Evolutionary conservation across 2,329 filamentous ascomycete species (phyloP), one percentile per base, ranked within the genome.

Genomic region (Aspergillus awamori): DNA sequence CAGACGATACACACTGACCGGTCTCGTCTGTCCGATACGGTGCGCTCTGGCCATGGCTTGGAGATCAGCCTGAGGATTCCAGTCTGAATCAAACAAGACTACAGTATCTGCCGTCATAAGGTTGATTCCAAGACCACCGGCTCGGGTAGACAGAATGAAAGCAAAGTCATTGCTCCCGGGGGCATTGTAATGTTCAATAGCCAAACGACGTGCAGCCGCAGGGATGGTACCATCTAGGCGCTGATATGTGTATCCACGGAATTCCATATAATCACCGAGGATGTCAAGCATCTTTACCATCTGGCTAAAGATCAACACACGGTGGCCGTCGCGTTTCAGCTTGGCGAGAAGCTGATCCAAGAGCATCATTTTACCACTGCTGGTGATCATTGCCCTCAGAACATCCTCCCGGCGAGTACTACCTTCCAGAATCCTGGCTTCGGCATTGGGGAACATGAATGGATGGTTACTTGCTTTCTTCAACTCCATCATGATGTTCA

Each of bases 251-350:
- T 98, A 96, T n/a, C 93, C 93, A 64, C 95, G 90, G 57, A 95
- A 86, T 55, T 92, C 91, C 66, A 98, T 86, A 74, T 99, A 99
- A 71, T 99, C 94, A 49, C 92, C 92, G 1, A 99, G 84, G 57
- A 99, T 95, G 72, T 99, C 93, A 22, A 99, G 85, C 91, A 99
- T 98, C 74, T 92, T 96, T 38, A 99, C 96, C 95, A 99, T 99
- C 75, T 99, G 95, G 75, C 94, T 98, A 82, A 99, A 99, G 66
- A 99, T 98, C 65, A 99, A 81, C 11, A 99, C 96, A 58, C 95
- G 91, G 77, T 99, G 95, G 52, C 92, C 92, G 72, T 99, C 95
- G 68, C 89, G 91, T 76, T 90, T 97, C 67, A 99, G 81, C 78
- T 99, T 99, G 5, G 90, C 90, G 10, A 99, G 84, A n/a, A 99